Conservation (phyloP, 2,329 filamentous ascomycete species). For the Colletotrichum liaoningense region DNA sequence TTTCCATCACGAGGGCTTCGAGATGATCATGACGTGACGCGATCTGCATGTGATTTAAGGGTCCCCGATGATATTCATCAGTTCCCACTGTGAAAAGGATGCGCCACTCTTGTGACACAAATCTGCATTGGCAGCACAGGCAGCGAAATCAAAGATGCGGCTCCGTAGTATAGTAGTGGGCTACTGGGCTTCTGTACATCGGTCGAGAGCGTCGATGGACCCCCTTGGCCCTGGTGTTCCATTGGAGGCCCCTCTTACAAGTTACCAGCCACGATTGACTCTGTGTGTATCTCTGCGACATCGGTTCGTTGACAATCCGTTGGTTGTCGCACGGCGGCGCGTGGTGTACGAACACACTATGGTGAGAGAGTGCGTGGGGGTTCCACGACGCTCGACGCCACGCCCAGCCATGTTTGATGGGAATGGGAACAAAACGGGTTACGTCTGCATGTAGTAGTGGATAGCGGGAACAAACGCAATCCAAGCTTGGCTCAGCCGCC, state of each 20-base stretch:
- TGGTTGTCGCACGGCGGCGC: neutral
- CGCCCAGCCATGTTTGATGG: slow-evolving; percentile 7
- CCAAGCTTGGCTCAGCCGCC: neutral
- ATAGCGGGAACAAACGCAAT: neutral
- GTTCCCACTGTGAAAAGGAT: neutral
- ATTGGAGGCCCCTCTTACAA: neutral
- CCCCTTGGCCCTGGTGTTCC: neutral
- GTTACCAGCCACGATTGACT: neutral
- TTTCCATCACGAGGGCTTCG: slow-evolving; percentile 2
- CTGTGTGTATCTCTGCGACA: neutral
- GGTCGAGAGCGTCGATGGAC: neutral
- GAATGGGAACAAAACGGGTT: neutral
- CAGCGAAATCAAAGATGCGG: slow-evolving; percentile 21
- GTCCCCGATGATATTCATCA: slow-evolving; percentile 7
- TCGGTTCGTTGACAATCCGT: neutral
- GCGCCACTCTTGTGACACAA: slow-evolving; percentile 10
- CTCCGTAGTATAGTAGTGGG: slow-evolving; percentile 19
- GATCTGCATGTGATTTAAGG: slow-evolving; percentile 29
- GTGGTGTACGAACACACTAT: too few species aligned
- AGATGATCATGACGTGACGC: slow-evolving; percentile 25
- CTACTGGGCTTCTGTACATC: neutral
- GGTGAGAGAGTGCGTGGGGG: slow-evolving; percentile 20
- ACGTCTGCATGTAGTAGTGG: neutral
- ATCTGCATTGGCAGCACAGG: neutral
- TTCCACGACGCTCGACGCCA: slow-evolving; percentile 5